These are phyloP conservation scores for Dendrostoma leiphaemia DNA, from an alignment of 2,329 filamentous ascomycete species.

Conservation along the genomic window DNA sequence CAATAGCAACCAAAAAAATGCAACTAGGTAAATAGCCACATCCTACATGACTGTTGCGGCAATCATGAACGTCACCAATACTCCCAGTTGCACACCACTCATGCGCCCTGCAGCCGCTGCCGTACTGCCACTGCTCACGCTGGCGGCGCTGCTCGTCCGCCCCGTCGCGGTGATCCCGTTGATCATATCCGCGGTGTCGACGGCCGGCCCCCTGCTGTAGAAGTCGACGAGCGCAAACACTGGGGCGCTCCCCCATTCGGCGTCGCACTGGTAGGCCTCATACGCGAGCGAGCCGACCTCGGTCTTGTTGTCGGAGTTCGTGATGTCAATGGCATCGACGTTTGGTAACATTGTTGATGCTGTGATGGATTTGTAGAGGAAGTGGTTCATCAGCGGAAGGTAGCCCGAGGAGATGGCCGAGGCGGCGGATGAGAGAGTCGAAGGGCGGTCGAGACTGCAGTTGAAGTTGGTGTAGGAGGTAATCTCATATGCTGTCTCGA, in stretches of 20 bases:
- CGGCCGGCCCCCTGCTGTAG: constrained; percentile 69
- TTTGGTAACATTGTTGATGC: constrained; percentile 60
- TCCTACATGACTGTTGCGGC: too few species aligned
- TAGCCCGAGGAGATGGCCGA: constrained; percentile 56
- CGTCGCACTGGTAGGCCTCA: constrained; percentile 52
- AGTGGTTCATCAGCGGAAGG: constrained; percentile 78
- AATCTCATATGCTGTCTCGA: constrained; percentile 71
- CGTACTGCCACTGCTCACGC: constrained; percentile 18
- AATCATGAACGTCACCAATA: constrained; percentile 38
- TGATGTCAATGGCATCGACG: constrained; percentile 56
- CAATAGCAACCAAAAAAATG: too few species aligned
- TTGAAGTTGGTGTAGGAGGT: constrained; percentile 63
- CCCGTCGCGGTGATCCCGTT: constrained; percentile 49
- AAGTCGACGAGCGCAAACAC: constrained; percentile 79
- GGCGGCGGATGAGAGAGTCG: constrained; percentile 44
- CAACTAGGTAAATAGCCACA: too few species aligned
- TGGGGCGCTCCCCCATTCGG: constrained; percentile 61
- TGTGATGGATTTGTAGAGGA: constrained; percentile 61
- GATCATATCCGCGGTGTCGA: constrained; percentile 66
- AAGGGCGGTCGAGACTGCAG: constrained; percentile 68
- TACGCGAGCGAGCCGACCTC: constrained; percentile 51
- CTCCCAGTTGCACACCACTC: constrained; percentile 29
- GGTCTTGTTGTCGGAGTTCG: constrained; percentile 61
- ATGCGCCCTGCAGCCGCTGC: constrained; percentile 5
- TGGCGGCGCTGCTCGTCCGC: constrained; percentile 20